phyloP scores from a whole-genome alignment of 108 stramenopile species.

The Stephanodiscus triporus region DNA sequence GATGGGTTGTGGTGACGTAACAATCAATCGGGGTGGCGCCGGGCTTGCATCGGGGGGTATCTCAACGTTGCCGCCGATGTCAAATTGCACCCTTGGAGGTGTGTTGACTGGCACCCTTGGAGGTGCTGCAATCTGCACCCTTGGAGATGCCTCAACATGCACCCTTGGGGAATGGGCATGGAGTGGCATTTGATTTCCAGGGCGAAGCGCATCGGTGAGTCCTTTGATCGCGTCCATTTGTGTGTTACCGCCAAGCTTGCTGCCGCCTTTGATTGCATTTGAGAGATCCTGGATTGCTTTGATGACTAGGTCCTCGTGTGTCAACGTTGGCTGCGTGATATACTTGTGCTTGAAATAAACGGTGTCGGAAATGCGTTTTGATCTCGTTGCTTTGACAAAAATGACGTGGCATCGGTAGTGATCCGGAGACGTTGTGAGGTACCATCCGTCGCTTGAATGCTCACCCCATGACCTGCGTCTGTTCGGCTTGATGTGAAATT shows the following conservation, averaged over 20 bases:
- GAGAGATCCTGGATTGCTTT: background rate
- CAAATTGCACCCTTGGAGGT: background rate
- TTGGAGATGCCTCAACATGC: conserved; percentile 40
- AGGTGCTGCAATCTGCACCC: background rate
- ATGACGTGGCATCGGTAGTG: conserved; percentile 26
- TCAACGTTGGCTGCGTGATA: conserved; percentile 29
- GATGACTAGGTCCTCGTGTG: background rate
- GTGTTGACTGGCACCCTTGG: background rate
- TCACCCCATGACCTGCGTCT: conserved; percentile 18
- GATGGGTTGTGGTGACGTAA: no score
- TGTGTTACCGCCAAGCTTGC: conserved; percentile 59
- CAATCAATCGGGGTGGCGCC: no score
- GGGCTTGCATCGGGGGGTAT: no score
- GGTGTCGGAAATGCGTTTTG: conserved; percentile 30
- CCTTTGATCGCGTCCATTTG: conserved; percentile 53
- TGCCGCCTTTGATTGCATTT: conserved; percentile 1
- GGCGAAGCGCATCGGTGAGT: conserved; percentile 45
- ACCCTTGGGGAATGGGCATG: conserved; percentile 53
- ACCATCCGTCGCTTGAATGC: conserved; percentile 36
- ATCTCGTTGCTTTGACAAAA: conserved; percentile 16
- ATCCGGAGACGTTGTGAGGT: conserved; percentile 14
- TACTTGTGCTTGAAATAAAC: conserved; percentile 31
- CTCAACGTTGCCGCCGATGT: background rate
- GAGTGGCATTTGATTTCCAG: conserved; percentile 54
- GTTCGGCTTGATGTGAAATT: conserved; percentile 34